Evolutionary conservation across 1,139 yeast species (phyloP), one percentile per base, ranked within the genome.

Genomic region (Suhomyces kunorum): DNA sequence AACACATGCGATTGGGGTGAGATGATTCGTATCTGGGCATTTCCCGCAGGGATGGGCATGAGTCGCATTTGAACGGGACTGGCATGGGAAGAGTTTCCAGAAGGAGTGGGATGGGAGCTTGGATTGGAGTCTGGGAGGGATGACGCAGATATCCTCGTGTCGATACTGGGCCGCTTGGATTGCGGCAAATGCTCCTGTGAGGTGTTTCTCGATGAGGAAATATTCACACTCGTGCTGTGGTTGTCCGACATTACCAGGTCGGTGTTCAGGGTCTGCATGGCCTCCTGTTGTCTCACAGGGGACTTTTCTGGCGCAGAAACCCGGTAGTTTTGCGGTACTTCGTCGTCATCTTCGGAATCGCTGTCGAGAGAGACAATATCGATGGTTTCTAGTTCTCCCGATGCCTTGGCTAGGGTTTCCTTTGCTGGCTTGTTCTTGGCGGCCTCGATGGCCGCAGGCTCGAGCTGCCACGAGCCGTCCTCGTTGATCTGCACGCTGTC

Each of bases 381-480:
- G 2, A 46, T 39, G 13, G 40, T 14, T 17, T 38, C 40, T 11
- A 32, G 27, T 23, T 43, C 31, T 4, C 28, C n/a, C 5, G 34
- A 11, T 11, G 28, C 28, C 23, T 6, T 34, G n/a, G 15, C 14
- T 17, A 20, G 42, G 17, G 40, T 36, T 12, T 38, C 37, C 14
- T 38, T 43, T 11, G 41, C 47, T 4, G 33, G 30, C 9, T 15
- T 17, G 8, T 32, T 36, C 32, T 45, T 50, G 5, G 32, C 46
- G 2, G 32, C 31, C 20, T 36, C 40, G 5, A 32, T 6, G 18
- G 31, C 27, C 5, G 34, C 32, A 12, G 34, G 36, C 13, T 48
- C 68, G 17, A 62, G 64, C 8, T 55, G 58, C 88, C 89, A 84
- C 0, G 71, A 50, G 0, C 90, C 90, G 55, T 83, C 81, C 2